Evolutionary conservation across 495 filamentous ascomycete species (phyloP).

Genomic region (Penicillium turbatum): DNA sequence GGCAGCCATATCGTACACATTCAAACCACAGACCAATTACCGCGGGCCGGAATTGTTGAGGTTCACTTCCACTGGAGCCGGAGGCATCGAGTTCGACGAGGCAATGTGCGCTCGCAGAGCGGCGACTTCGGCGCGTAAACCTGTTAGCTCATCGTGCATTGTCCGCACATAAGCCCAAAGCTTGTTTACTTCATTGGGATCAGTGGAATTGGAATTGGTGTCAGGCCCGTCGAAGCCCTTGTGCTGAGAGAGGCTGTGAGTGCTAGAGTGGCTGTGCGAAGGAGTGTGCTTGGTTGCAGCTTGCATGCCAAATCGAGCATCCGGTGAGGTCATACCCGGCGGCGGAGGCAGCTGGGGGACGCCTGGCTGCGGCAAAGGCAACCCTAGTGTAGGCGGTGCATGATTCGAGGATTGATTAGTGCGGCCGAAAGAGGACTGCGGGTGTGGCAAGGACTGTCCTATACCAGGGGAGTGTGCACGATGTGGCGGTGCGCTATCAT

Average conservation of each 20-base stretch:
- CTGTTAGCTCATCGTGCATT: slow-evolving; percentile 39
- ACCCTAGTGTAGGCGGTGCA: slow-evolving; percentile 26
- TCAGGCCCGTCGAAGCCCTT: slow-evolving; percentile 30
- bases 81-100: slow-evolving; percentile 26
- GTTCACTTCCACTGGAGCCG: slow-evolving; percentile 23
- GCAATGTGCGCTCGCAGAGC: slow-evolving; percentile 38
- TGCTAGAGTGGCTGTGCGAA: slow-evolving; percentile 41
- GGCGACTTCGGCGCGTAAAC: slow-evolving; percentile 39
- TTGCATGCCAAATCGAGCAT: slow-evolving; percentile 43
- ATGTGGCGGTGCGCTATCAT: slow-evolving; percentile 47
- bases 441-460: slow-evolving; percentile 54
- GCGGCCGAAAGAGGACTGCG: slow-evolving; percentile 62
- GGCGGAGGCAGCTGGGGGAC: slow-evolving; percentile 51
- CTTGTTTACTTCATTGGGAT: slow-evolving; percentile 32
- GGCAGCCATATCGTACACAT: slow-evolving; percentile 25
- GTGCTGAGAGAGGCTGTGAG: slow-evolving; percentile 30
- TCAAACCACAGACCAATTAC: slow-evolving; percentile 15
- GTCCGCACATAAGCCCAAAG: slow-evolving; percentile 46
- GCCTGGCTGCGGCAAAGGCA: slow-evolving; percentile 38
- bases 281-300: slow-evolving; percentile 29
- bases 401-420: slow-evolving; percentile 32
- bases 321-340: slow-evolving; percentile 46
- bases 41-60: slow-evolving; percentile 23
- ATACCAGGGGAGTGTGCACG: slow-evolving; percentile 68
- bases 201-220: slow-evolving; percentile 21